Evolutionary conservation across 441 rosid genomes (phyloP).

Genomic region (Pelargonium australe): DNA sequence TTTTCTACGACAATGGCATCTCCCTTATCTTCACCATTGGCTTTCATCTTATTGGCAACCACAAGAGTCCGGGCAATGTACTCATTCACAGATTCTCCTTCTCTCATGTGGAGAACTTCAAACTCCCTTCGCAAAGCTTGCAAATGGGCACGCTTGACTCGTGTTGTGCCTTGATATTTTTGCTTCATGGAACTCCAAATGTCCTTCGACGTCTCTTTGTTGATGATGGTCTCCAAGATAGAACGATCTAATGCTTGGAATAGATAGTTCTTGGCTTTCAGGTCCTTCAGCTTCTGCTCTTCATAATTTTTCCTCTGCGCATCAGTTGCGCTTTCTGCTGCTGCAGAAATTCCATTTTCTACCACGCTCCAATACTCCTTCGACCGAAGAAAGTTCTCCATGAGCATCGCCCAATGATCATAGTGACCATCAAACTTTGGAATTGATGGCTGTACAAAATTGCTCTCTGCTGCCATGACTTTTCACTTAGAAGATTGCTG

Average conservation of each 20-base stretch:
- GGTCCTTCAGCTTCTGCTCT: background rate
- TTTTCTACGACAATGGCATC: background rate
- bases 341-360: background rate
- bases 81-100: background rate
- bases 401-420: constrained; percentile 4
- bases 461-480: too few relatives aligned
- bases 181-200: background rate
- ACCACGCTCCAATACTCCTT: constrained; percentile 5
- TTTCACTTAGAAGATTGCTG: too few relatives aligned
- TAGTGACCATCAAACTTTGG: constrained; percentile 9
- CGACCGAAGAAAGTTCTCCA: constrained; percentile 10
- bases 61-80: background rate
- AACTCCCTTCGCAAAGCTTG: background rate
- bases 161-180: background rate
- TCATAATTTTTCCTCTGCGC: background rate
- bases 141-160: background rate
- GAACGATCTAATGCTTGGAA: background rate
- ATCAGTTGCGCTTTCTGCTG: background rate
- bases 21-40: background rate
- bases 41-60: background rate
- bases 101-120: background rate
- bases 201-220: background rate
- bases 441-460: background rate
- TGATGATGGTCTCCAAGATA: background rate
- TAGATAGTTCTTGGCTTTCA: background rate